These are phyloP conservation scores for Carpinus fangiana DNA, from an alignment of 306 rosid genomes.

Conservation along the genomic window DNA sequence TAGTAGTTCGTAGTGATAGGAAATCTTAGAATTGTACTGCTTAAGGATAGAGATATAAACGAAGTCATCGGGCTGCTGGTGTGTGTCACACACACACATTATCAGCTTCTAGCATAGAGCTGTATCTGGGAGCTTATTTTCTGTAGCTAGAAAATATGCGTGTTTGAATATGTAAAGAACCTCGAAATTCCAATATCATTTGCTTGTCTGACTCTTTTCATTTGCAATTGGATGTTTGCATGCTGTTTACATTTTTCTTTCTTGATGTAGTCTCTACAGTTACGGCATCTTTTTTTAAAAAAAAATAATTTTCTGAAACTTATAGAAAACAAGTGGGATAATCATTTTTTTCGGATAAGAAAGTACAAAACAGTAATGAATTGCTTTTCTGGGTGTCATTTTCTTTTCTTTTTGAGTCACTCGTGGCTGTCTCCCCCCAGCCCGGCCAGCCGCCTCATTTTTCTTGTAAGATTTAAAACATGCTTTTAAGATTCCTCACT, in stretches of 20 bases:
- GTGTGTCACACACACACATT: slow-evolving; percentile 11
- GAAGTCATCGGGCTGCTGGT: slow-evolving; percentile 30
- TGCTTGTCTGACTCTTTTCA: slow-evolving; percentile 28
- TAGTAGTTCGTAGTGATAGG: slow-evolving; percentile 40
- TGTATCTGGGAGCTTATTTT: slow-evolving; percentile 30
- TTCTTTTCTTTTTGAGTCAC: too few species aligned
- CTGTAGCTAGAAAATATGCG: slow-evolving; percentile 36
- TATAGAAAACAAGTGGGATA: not conserved
- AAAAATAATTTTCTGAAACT: not conserved
- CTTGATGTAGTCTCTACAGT: not conserved
- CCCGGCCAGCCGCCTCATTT: too few species aligned
- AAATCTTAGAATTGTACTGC: slow-evolving; percentile 50
- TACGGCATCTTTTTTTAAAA: not conserved
- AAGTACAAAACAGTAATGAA: too few species aligned
- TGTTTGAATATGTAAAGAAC: slow-evolving; percentile 38
- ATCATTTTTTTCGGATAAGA: not conserved
- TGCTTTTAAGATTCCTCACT: too few species aligned
- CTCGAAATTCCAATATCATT: slow-evolving; percentile 23
- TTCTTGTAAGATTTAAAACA: too few species aligned
- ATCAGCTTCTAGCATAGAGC: slow-evolving; percentile 37
- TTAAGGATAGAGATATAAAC: slow-evolving; percentile 33
- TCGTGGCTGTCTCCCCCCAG: too few species aligned
- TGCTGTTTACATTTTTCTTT: not conserved
- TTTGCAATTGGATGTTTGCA: slow-evolving; percentile 4
- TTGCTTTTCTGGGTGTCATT: too few species aligned